These are phyloP conservation scores for Conticribra guillardii DNA, from an alignment of 108 stramenopile genomes.

Conservation along the genomic window DNA sequence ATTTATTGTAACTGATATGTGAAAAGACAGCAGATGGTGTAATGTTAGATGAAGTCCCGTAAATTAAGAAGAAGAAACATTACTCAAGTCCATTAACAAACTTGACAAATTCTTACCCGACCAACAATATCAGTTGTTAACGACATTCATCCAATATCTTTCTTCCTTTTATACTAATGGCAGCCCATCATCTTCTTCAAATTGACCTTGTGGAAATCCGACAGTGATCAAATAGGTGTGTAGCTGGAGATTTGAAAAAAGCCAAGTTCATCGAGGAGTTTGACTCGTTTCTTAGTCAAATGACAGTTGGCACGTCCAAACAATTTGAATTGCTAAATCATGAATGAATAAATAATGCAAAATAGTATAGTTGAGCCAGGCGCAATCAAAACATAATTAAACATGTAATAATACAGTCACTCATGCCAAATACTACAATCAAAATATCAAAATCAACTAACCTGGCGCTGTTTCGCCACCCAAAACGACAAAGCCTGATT, in stretches of 20 bases:
- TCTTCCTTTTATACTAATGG: no score
- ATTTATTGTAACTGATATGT: no score
- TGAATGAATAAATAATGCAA: not conserved
- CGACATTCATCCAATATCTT: no score
- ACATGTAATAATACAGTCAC: not conserved
- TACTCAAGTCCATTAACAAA: no score
- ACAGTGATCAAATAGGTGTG: not conserved
- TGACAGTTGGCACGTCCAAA: constrained; percentile 17
- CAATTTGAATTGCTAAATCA: constrained; percentile 19
- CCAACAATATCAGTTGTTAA: no score
- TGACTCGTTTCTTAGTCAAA: constrained; percentile 18
- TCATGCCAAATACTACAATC: not conserved
- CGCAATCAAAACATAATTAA: not conserved
- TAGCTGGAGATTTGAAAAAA: constrained; percentile 6
- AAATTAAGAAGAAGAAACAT: no score
- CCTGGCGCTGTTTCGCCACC: constrained; percentile 28
- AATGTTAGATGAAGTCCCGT: no score
- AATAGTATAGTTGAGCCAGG: not conserved
- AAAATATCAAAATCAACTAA: not conserved
- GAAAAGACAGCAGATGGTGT: no score
- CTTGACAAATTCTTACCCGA: no score
- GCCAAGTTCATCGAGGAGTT: constrained; percentile 11
- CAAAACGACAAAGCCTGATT: constrained; percentile 29
- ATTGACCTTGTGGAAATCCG: not conserved
- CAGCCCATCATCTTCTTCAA: not conserved